Evolutionary conservation across 106 monocot species (phyloP), one percentile per base, ranked within the genome.

Genomic region (Hemerocallis citrina): DNA sequence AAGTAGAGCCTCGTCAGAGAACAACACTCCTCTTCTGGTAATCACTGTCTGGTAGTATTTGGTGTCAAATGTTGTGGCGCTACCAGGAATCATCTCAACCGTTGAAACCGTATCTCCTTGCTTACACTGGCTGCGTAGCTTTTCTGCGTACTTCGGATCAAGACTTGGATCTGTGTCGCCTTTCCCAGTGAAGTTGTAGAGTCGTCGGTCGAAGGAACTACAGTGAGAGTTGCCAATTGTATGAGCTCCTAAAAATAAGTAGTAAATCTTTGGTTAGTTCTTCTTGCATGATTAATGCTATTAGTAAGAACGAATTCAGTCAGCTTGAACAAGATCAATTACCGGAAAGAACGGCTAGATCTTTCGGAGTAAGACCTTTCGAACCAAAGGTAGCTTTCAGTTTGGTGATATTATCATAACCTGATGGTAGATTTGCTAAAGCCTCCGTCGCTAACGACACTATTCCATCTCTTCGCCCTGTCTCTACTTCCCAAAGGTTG

Each of bases 171-270:
- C 75, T 4, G 40, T 16, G 71, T 81, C 80, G 11, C 80, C 80
- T 13, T 29, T 62, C 8, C 67, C 80, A 13, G 75, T 61, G 75
- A 72, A 72, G 76, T 81, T 76, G 70, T 75, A 81, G 32, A 81
- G 65, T 16, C 67, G 52, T 11, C 48, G 55, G 34, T 13, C 16
- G 67, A 72, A 61, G 16, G 80, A 64, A 12, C 27, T 49, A 64
- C 80, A 75, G 45, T 80, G 80, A 17, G 70, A 29, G n/a, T 52
- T 75, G 1, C 80, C 80, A 25, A 80, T 34, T 6, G 70, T 57
- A 45, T 80, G 80, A 25, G 62, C 68, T 27, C 71, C 71, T 33
- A 63, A 71, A 37, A 71, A 48, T 23, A 8, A 19, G 41, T 15
- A 25, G 11, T 9, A 23, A 8, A 49, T 8, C 5, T n/a, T n/a